phyloP scores from a whole-genome alignment of 1,284 basidiomycete species.

The Puccinia novopanici region DNA sequence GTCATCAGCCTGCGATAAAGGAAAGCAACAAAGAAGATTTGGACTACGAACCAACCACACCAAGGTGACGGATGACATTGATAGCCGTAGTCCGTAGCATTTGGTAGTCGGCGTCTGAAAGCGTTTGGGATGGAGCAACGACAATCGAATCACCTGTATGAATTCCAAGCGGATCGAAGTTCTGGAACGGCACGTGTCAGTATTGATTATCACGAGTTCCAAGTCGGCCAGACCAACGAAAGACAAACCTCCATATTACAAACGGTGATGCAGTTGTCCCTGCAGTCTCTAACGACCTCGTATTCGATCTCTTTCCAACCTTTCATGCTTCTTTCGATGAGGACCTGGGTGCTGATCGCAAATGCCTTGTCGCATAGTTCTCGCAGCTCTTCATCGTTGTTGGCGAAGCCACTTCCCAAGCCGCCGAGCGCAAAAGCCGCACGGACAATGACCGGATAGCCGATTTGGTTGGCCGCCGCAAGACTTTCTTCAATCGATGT shows the following conservation, averaged over 20 bases:
- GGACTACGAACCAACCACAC: constrained; percentile 69
- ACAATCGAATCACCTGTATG: constrained; percentile 99
- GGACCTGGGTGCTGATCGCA: constrained; percentile 92
- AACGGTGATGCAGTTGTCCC: constrained; percentile 96
- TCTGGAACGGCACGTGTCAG: constrained; percentile 63
- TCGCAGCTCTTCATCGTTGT: constrained; percentile 80
- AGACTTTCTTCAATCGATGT: constrained; percentile 78
- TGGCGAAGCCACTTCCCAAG: constrained; percentile 89
- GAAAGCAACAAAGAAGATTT: not conserved
- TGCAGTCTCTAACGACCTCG: constrained; percentile 96
- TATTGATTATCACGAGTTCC: constrained; percentile 9
- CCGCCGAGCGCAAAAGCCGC: constrained; percentile 96
- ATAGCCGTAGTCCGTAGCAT: constrained; percentile 98
- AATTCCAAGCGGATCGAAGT: constrained; percentile 97
- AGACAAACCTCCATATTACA: constrained; percentile 96
- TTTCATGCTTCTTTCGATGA: constrained; percentile 99
- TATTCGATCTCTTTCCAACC: constrained; percentile 99
- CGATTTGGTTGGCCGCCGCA: constrained; percentile 79
- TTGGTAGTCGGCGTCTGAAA: constrained; percentile 96
- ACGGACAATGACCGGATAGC: constrained; percentile 95
- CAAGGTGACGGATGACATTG: constrained; percentile 95
- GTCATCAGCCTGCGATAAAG: constrained; percentile 16
- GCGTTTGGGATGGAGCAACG: constrained; percentile 93
- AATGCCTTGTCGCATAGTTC: constrained; percentile 90
- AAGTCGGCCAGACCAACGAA: constrained; percentile 25